These are phyloP conservation scores for Enteropsectra breve DNA, from an alignment of 371 early-diverging fungal species.

Conservation along the genomic window DNA sequence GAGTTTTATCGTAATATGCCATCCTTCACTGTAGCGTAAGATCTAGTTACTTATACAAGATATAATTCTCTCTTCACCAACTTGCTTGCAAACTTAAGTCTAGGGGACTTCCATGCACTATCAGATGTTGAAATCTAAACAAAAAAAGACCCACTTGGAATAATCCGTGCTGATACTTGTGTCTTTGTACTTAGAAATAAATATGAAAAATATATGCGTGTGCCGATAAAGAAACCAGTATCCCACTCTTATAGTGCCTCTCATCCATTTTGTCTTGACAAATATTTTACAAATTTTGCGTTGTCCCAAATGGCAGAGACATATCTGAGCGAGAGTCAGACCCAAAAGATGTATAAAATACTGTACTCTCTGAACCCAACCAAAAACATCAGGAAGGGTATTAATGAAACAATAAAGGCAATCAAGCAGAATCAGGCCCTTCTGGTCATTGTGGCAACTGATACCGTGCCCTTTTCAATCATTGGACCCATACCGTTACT, in stretches of 20 bases:
- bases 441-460: slow-evolving; percentile 93
- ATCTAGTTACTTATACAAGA: too few relatives aligned
- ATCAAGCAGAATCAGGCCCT: slow-evolving; percentile 94
- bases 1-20: too few relatives aligned
- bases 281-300: slow-evolving; percentile 5
- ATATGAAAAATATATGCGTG: neutral
- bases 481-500: slow-evolving; percentile 84
- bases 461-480: slow-evolving; percentile 89
- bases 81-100: too few relatives aligned
- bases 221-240: neutral
- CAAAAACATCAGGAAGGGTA: slow-evolving; percentile 95
- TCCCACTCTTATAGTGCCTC: neutral
- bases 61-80: too few relatives aligned
- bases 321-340: slow-evolving; percentile 66
- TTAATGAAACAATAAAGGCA: slow-evolving; percentile 97
- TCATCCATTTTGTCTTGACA: neutral
- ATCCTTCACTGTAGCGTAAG: too few relatives aligned
- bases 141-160: too few relatives aligned
- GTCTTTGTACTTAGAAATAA: neutral
- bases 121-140: too few relatives aligned
- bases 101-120: too few relatives aligned
- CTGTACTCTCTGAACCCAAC: slow-evolving; percentile 89
- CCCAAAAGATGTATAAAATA: slow-evolving; percentile 80
- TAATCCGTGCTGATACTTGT: neutral
- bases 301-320: slow-evolving; percentile 4